These are phyloP conservation scores for Fusarium sp. DNA, from an alignment of 2,329 filamentous ascomycete species.

Conservation along the genomic window DNA sequence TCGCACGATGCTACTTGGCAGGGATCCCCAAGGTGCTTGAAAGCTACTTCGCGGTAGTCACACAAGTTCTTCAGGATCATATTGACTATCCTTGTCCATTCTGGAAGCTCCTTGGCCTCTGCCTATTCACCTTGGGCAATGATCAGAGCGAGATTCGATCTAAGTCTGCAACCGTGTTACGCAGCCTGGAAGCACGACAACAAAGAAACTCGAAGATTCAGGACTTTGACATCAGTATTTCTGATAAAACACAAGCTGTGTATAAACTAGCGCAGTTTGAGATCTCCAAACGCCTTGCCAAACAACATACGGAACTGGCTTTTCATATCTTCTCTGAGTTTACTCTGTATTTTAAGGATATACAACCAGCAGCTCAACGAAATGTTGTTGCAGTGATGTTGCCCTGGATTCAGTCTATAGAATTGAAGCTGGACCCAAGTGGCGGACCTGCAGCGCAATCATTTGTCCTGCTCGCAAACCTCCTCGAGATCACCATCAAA, in stretches of 20 bases:
- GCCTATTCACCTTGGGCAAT: slow-evolving; percentile 92
- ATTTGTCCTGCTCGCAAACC: slow-evolving; percentile 93
- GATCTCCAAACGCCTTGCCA: slow-evolving; percentile 89
- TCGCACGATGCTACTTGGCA: slow-evolving; percentile 89
- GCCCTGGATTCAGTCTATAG: slow-evolving; percentile 95
- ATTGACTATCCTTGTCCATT: slow-evolving; percentile 87
- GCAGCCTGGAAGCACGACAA: slow-evolving; percentile 85
- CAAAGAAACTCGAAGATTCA: slow-evolving; percentile 87
- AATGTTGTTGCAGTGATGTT: slow-evolving; percentile 95
- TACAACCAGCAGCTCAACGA: slow-evolving; percentile 84
- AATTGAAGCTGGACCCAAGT: slow-evolving; percentile 91
- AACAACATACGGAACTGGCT: slow-evolving; percentile 88
- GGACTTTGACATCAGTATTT: slow-evolving; percentile 98
- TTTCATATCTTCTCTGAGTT: slow-evolving; percentile 98
- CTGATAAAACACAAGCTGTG: slow-evolving; percentile 97
- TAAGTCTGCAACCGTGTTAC: slow-evolving; percentile 85
- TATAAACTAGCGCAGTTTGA: slow-evolving; percentile 98
- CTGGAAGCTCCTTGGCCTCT: slow-evolving; percentile 90
- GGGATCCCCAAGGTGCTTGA: slow-evolving; percentile 86
- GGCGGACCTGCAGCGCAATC: slow-evolving; percentile 91
- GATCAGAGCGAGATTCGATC: slow-evolving; percentile 90
- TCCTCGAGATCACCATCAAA: slow-evolving; percentile 96
- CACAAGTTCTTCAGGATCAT: slow-evolving; percentile 85
- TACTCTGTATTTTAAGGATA: slow-evolving; percentile 89
- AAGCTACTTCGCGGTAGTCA: slow-evolving; percentile 95